These are phyloP conservation scores for Nicotiana tabacum DNA, from an alignment of 257 asterid species.

Conservation along the genomic window DNA sequence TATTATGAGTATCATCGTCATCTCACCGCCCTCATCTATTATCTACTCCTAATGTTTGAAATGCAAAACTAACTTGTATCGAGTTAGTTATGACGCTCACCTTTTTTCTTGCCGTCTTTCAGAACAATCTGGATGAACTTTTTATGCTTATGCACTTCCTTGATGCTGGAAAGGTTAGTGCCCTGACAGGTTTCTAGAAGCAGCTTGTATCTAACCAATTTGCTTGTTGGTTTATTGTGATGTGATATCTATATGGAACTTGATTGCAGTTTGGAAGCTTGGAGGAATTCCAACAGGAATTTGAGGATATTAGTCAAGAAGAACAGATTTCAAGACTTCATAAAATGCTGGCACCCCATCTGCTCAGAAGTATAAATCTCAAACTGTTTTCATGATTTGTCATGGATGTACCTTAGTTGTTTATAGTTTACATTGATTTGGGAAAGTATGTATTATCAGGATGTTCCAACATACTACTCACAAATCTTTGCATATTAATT, in stretches of 20 bases:
- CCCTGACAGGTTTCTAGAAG: slow-evolving; percentile 6
- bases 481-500: not conserved
- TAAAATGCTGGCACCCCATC: slow-evolving; percentile 95
- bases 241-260: slow-evolving; percentile 1
- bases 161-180: slow-evolving; percentile 89
- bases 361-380: slow-evolving; percentile 69
- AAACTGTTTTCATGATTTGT: slow-evolving; percentile 17
- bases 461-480: not conserved
- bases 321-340: slow-evolving; percentile 96
- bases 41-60: not conserved
- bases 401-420: not conserved
- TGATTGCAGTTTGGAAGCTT: slow-evolving; percentile 72
- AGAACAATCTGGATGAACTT: slow-evolving; percentile 95
- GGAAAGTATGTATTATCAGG: not conserved
- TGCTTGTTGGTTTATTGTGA: not conserved
- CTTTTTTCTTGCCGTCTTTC: slow-evolving; percentile 27
- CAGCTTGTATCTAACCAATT: not conserved
- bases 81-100: slow-evolving; percentile 14
- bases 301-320: slow-evolving; percentile 94
- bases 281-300: slow-evolving; percentile 94
- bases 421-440: not conserved
- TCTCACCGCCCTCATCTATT: not conserved
- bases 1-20: not conserved
- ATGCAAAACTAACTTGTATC: not conserved
- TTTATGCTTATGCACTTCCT: slow-evolving; percentile 99